phyloP scores from a whole-genome alignment of 495 filamentous ascomycete genomes.

The Parathielavia appendiculata region DNA sequence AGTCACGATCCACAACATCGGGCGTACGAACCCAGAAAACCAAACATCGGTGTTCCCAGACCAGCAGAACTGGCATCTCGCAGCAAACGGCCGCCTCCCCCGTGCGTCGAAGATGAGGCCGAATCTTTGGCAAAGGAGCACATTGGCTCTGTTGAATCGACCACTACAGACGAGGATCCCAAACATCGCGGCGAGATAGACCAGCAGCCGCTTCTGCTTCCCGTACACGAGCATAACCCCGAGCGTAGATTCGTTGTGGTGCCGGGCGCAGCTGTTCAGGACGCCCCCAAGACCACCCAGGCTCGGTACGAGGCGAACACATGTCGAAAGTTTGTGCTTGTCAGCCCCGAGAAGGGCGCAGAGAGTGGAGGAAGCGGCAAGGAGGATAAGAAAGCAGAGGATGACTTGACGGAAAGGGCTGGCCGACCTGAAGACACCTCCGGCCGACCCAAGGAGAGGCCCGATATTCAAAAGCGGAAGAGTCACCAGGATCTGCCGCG shows the following conservation, averaged over 20 bases:
- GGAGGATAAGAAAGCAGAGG: slow-evolving; percentile 20
- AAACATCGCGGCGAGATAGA: slow-evolving; percentile 40
- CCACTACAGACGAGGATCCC: slow-evolving; percentile 36
- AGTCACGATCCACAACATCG: slow-evolving; percentile 16
- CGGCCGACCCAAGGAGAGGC: neutral
- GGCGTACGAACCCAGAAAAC: slow-evolving; percentile 8
- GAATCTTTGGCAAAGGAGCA: slow-evolving; percentile 44
- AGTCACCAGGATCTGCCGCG: slow-evolving; percentile 38
- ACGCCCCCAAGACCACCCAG: slow-evolving; percentile 18
- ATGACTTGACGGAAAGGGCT: slow-evolving; percentile 1
- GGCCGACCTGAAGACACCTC: neutral
- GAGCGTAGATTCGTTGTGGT: slow-evolving; percentile 46
- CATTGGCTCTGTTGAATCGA: slow-evolving; percentile 25
- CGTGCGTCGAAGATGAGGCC: slow-evolving; percentile 44
- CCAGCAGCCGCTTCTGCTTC: slow-evolving; percentile 39
- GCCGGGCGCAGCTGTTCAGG: slow-evolving; percentile 26
- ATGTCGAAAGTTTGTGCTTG: slow-evolving; percentile 35
- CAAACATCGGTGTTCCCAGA: slow-evolving; percentile 19
- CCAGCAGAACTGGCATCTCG: slow-evolving; percentile 1
- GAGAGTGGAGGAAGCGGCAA: slow-evolving; percentile 6
- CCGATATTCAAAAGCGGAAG: slow-evolving; percentile 30
- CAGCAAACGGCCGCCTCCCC: slow-evolving; percentile 33
- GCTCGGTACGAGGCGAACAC: slow-evolving; percentile 41
- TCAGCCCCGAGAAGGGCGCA: slow-evolving; percentile 10
- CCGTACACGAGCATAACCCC: slow-evolving; percentile 41